A percentile compares a stretch with the other conserved stretches of the same genome.
Conservation (phyloP, 345 rosid species). For the Brassica rapa region DNA sequence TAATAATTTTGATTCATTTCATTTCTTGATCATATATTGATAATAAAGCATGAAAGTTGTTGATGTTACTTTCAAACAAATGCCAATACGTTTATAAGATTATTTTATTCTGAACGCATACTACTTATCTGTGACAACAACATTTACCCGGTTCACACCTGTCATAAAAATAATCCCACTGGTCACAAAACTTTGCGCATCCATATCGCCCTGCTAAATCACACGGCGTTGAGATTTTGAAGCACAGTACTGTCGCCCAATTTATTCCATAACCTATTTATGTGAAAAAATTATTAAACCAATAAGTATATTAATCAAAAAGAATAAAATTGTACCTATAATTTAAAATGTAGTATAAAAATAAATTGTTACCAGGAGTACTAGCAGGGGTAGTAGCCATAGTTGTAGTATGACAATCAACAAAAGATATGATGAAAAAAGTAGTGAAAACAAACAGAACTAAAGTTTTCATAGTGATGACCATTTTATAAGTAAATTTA, state of each 20-base stretch:
- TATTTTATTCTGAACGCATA: neutral
- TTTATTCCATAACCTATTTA: neutral
- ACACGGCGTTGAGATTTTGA: neutral
- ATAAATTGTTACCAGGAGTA: neutral
- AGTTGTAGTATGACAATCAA: neutral
- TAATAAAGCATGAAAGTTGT: neutral
- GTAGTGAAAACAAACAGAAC: neutral
- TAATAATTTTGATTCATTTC: neutral
- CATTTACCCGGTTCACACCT: neutral
- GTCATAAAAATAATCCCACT: neutral
- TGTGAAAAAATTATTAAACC: neutral
- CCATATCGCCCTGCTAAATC: neutral
- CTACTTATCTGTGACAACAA: neutral
- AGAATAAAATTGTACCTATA: neutral
- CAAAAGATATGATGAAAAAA: neutral
- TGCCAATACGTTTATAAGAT: neutral
- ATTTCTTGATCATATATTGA: neutral
- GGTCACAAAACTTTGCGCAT: neutral
- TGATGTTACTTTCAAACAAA: neutral
- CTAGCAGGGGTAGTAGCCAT: neutral
- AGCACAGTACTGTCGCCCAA: neutral
- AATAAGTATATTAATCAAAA: neutral
- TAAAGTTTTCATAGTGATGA: neutral
- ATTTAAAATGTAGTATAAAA: neutral
- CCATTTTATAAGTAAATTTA: no score